phyloP scores from a whole-genome alignment of 768 basidiomycete species.

The Leucocoprinus birnbaumii region DNA sequence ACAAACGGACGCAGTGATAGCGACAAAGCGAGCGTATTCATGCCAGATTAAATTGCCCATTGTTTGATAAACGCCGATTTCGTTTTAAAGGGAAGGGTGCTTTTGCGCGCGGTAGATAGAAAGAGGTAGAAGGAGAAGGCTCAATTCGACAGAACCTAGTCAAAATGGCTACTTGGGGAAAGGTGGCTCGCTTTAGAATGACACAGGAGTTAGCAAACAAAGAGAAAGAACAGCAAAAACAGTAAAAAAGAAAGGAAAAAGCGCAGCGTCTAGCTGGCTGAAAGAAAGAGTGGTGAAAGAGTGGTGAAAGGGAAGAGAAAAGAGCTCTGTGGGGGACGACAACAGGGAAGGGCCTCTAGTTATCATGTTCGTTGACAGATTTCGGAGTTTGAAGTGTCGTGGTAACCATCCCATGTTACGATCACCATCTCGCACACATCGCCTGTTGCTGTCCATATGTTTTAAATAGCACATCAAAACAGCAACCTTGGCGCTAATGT shows the following conservation, averaged over 20 bases:
- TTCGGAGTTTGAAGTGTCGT: conserved; percentile 20
- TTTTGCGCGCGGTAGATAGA: conserved; percentile 19
- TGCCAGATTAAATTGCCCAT: conserved; percentile 89
- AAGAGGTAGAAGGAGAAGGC: conserved; percentile 10
- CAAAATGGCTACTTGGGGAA: not conserved
- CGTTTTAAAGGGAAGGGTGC: conserved; percentile 17
- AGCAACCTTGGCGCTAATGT: not conserved
- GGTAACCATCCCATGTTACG: conserved; percentile 14
- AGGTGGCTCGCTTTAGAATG: conserved; percentile 22
- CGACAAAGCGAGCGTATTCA: conserved; percentile 66
- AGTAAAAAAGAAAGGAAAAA: conserved; percentile 21
- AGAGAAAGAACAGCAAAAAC: conserved; percentile 1
- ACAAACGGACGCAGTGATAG: conserved; percentile 73
- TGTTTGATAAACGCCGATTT: conserved; percentile 18
- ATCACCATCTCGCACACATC: not conserved
- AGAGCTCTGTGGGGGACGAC: conserved; percentile 5
- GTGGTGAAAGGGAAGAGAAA: conserved; percentile 20
- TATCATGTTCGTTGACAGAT: not conserved
- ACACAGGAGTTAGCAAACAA: conserved; percentile 2
- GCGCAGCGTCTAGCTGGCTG: conserved; percentile 33
- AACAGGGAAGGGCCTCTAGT: conserved; percentile 7
- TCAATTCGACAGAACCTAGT: conserved; percentile 3
- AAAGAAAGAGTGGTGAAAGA: conserved; percentile 11
- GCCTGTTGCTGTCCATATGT: not conserved
- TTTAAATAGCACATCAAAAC: not conserved